Percentiles rank a stretch among this genome's conserved stretches.
phyloP scores from a whole-genome alignment of 2,329 filamentous ascomycete species.

The Aspergillus viridinutans region DNA sequence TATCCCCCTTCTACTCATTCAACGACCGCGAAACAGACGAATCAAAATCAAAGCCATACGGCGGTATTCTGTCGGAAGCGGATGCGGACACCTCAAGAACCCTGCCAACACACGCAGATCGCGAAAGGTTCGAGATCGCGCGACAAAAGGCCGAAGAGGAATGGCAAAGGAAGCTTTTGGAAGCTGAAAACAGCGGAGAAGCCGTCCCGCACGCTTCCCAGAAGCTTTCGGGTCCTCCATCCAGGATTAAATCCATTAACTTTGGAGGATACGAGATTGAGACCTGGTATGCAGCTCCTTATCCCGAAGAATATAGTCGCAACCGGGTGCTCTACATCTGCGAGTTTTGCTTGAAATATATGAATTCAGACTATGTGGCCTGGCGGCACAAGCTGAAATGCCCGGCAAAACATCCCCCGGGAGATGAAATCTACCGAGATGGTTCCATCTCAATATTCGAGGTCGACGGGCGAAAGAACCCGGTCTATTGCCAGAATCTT shows the following conservation, averaged over 20 bases:
- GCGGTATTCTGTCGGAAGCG: constrained; percentile 80
- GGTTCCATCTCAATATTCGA: constrained; percentile 94
- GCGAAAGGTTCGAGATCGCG: constrained; percentile 82
- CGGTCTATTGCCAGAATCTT: constrained; percentile 94
- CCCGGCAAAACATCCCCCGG: constrained; percentile 90
- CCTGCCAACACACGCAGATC: constrained; percentile 72
- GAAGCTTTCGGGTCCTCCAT: constrained; percentile 79
- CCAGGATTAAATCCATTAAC: constrained; percentile 97
- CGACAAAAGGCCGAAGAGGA: constrained; percentile 88
- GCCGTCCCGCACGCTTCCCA: constrained; percentile 61
- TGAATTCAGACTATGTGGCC: constrained; percentile 97
- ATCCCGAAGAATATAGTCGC: constrained; percentile 95
- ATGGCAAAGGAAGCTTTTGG: constrained; percentile 67
- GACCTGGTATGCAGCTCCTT: constrained; percentile 97
- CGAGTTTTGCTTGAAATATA: constrained; percentile 98
- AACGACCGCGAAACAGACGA: constrained; percentile 87
- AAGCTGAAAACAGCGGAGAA: constrained; percentile 61
- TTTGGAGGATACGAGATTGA: constrained; percentile 98
- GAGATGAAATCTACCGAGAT: constrained; percentile 96
- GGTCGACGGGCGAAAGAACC: constrained; percentile 88
- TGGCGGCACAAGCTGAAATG: constrained; percentile 98
- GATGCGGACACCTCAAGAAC: constrained; percentile 92
- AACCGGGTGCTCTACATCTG: constrained; percentile 98
- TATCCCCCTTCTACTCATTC: constrained; percentile 80
- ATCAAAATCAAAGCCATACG: constrained; percentile 87